Conservation (phyloP, 345 rosid species). For the Erucastrum elatum region DNA sequence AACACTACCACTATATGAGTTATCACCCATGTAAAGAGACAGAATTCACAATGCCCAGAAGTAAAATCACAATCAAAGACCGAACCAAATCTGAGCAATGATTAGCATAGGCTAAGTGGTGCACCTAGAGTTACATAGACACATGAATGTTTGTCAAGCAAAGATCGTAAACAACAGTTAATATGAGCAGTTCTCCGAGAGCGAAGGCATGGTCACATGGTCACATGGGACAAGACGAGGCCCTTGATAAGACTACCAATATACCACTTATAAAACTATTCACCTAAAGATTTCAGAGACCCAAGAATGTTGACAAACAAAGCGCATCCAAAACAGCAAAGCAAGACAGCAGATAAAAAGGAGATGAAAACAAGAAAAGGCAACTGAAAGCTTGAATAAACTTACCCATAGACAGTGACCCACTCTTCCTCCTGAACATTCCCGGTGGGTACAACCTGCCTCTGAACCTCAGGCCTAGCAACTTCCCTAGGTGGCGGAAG, state of each 20-base stretch:
- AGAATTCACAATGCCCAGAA: conserved; percentile 2
- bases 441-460: conserved; percentile 65
- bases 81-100: not conserved
- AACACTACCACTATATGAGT: not conserved
- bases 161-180: not conserved
- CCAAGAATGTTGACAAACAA: no score
- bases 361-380: no score
- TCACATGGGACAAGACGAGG: not conserved
- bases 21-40: not conserved
- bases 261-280: not conserved
- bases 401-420: conserved; percentile 98
- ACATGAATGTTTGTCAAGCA: not conserved
- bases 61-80: not conserved
- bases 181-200: not conserved
- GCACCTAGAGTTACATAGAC: not conserved
- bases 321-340: not conserved
- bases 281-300: not conserved
- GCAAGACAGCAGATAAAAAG: no score
- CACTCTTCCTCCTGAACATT: conserved; percentile 91
- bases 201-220: not conserved
- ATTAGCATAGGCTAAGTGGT: not conserved
- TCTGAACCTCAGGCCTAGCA: conserved; percentile 90
- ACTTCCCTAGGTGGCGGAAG: conserved; percentile 95
- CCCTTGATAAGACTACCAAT: not conserved
- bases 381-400: not conserved